Evolutionary conservation across 768 basidiomycete genomes (phyloP), one percentile per base, ranked within the genome.

Genomic region (Hygrophoropsis aurantiaca): DNA sequence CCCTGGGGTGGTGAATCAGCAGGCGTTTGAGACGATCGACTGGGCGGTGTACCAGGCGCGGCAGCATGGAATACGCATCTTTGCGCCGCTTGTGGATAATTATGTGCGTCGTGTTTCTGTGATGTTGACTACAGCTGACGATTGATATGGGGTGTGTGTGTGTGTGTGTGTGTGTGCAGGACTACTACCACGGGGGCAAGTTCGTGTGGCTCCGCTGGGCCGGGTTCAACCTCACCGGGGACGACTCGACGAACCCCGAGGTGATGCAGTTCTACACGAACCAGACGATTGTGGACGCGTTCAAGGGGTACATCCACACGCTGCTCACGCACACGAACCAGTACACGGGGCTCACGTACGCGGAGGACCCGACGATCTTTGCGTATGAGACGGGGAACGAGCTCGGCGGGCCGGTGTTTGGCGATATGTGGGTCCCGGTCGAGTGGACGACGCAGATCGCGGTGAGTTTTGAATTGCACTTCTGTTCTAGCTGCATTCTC

Each of bases 201-300:
- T 65, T 56, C 43, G 60, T 64, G 27, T 66, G 63, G 34, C 61
- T 66, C 40, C 40, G 55, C 46, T 64, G 41, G 46, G 48, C 46
- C 15, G 53, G 52, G 13, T 52, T 50, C 11, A 33, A 30, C 16
- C 44, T 51, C 41, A 59, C 51, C 11, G 62, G 64, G 42, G 55
- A 54, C 16, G 55, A 62, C 27, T 56, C 55, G 45, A 56, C 56
- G 23, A 45, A 49, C 58, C 62, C 23, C 38, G 42, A 26, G 58
- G 62, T 44, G 57, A 53, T 34, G 53, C 50, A 34, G 52, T 83
- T 83, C 57, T 82, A 73, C 58, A 67, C 64, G 5, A 75, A 82
- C 49, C 55, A 69, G 41, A 72, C 67, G 4, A 65, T 82, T 30
- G 67, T 78, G 18, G 42, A 66, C 3, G 64, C 70, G 5, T 82